Evolutionary conservation across 345 rosid species (phyloP).

Genomic region (Moringa oleifera): DNA sequence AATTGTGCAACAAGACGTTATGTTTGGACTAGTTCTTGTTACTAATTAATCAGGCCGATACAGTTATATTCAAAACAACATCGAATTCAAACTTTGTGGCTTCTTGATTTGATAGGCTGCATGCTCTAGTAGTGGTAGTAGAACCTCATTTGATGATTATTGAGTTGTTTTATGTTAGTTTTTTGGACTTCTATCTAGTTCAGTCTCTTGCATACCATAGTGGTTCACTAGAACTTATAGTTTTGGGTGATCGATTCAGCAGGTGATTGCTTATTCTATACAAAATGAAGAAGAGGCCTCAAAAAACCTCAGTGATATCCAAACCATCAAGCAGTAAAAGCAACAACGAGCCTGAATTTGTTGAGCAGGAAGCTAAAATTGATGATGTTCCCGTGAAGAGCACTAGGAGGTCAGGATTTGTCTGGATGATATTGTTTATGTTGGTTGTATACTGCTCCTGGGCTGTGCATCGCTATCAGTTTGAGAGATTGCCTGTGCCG

Average conservation of each 20-base stretch:
- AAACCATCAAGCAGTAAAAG: slow-evolving; percentile 18
- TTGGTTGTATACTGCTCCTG: slow-evolving; percentile 50
- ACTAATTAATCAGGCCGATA: too few relatives aligned
- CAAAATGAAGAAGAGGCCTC: slow-evolving; percentile 32
- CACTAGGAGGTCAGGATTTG: slow-evolving; percentile 51
- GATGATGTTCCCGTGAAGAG: slow-evolving; percentile 5
- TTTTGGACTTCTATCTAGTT: background rate
- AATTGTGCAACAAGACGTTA: too few relatives aligned
- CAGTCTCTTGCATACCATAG: background rate
- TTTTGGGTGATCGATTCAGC: background rate
- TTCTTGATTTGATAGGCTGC: background rate
- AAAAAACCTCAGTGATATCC: slow-evolving; percentile 18
- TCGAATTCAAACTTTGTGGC: background rate
- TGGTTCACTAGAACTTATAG: background rate
- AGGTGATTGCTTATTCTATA: background rate
- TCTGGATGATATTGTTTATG: slow-evolving; percentile 41
- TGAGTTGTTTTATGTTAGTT: background rate
- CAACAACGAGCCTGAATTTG: slow-evolving; percentile 12
- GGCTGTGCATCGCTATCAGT: slow-evolving; percentile 61
- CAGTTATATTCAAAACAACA: background rate
- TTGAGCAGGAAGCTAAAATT: slow-evolving; percentile 2
- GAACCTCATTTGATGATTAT: background rate
- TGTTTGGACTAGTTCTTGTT: too few relatives aligned
- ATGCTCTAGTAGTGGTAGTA: background rate
- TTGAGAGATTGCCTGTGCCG: slow-evolving; percentile 55